Percentiles rank a stretch among this genome's conserved stretches.
Conservation (phyloP, 352 stramenopile genomes). For the Peronospora belbahrii region DNA sequence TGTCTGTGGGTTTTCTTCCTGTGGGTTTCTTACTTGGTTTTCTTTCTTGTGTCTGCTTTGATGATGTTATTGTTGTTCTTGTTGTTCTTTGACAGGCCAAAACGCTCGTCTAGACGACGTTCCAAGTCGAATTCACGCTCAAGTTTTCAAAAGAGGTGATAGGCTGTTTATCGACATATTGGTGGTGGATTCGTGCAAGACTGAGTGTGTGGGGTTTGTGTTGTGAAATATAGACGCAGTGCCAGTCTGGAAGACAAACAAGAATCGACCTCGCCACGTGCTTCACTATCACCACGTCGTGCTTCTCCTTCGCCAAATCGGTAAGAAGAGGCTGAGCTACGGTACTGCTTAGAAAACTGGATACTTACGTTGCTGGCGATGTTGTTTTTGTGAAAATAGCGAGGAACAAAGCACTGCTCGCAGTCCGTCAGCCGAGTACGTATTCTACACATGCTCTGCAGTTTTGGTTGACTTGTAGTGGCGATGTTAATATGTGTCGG, state of each 20-base stretch:
- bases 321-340: no score
- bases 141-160: conserved; percentile 15
- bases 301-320: conserved; percentile 17
- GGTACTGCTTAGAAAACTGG: no score
- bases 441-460: neutral
- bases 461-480: neutral
- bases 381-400: conserved; percentile 1
- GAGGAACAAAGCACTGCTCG: conserved; percentile 9
- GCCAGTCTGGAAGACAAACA: conserved; percentile 14
- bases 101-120: conserved; percentile 12
- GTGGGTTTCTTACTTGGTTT: neutral
- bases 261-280: conserved; percentile 7
- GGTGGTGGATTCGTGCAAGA: neutral
- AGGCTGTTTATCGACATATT: neutral
- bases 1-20: neutral
- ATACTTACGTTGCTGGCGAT: no score
- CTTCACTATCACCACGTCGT: conserved; percentile 10
- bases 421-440: conserved; percentile 16
- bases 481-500: neutral
- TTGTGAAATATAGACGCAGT: conserved; percentile 9
- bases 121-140: conserved; percentile 25
- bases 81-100: conserved; percentile 4
- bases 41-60: neutral
- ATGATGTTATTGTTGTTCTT: neutral
- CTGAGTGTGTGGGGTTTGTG: no score